Base-by-base conservation (phyloP, 2,329 filamentous ascomycete species). In the Botryotinia convoluta region DNA sequence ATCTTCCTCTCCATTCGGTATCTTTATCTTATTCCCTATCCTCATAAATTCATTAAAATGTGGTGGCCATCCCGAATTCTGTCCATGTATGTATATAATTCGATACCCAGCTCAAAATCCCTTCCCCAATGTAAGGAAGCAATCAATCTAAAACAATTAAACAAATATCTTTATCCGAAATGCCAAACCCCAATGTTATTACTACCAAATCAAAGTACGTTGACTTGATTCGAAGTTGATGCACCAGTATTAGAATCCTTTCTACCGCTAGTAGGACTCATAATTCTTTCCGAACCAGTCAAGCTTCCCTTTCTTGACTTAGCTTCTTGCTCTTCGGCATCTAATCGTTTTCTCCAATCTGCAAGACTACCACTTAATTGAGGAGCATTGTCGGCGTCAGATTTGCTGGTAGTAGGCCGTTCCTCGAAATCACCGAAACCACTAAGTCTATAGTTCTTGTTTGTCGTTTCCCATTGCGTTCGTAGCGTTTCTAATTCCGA, bases 391-490 rank as follows among this genome's bases (percentile, higher is more conserved):
- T 85, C 85, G 37, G 84, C 83, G 6, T 71, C 69, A 10, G 69
- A 71, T 59, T 77, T 71, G 12, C 42, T 69, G 60, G 78, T 77
- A 9, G 72, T 70, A 54, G 77, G 73, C 69, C 84, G 84, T 76
- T 85, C 78, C 42, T 82, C 78, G 78, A 97, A 95, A 81, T 98
- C 95, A 79, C 97, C 97, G 69, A 92, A 90, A 79, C 92, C 95
- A 82, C 93, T 97, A 62, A 98, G 85, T 37, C 96, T 92, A 82
- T 98, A 98, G 79, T 93, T 97, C 83, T 97, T 96, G 84, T 95
- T 98, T 20, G 94, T 97, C 57, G 92, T 93, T 84, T 98, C 94
- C 96, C 96, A 99, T 79, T 98, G 95, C 70, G 87, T 93, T 70
- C 95, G 90, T 65, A 99, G 86, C 20, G 93, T 92, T 81, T 99